Evolutionary conservation across 768 basidiomycete genomes (phyloP).

Genomic region (Saitozyma sp.): DNA sequence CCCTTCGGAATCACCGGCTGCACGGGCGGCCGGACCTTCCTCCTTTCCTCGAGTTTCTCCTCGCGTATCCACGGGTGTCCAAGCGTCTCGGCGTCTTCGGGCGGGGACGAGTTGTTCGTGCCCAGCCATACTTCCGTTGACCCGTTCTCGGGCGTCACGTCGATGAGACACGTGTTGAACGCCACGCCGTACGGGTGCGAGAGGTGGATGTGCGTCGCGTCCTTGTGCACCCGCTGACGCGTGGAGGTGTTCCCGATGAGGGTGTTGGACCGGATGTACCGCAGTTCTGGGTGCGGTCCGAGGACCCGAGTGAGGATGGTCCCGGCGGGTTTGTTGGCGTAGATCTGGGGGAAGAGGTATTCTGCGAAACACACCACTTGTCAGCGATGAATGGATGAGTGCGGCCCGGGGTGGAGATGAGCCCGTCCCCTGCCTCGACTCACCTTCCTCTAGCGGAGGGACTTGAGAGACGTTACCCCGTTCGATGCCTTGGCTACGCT

Average conservation of each 20-base stretch:
- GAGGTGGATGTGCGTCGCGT: slow-evolving; percentile 5
- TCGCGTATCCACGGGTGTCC: not conserved
- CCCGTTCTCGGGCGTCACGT: slow-evolving; percentile 18
- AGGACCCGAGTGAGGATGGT: slow-evolving; percentile 9
- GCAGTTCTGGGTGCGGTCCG: slow-evolving; percentile 17
- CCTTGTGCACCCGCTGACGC: slow-evolving; percentile 16
- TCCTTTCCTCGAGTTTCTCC: slow-evolving; percentile 10
- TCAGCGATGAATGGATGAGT: no score
- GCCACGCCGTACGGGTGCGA: slow-evolving; percentile 17
- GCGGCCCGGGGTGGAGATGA: no score
- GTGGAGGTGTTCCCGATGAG: slow-evolving; percentile 11
- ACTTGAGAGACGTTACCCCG: slow-evolving; percentile 16
- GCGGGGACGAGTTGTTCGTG: slow-evolving; percentile 6
- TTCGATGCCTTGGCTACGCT: slow-evolving; percentile 1
- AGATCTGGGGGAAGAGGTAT: slow-evolving; percentile 16
- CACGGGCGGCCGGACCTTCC: slow-evolving; percentile 17
- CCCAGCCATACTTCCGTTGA: slow-evolving; percentile 23
- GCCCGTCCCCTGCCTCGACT: not conserved
- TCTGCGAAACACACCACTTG: not conserved
- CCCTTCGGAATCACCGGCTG: slow-evolving; percentile 14
- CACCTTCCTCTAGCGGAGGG: slow-evolving; percentile 13
- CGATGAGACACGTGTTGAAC: slow-evolving; percentile 10
- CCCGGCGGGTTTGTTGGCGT: slow-evolving; percentile 19
- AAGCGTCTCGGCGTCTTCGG: no score
- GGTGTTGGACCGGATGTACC: slow-evolving; percentile 19